Evolutionary conservation across 768 basidiomycete genomes (phyloP).

Genomic region (Rhizopogon salebrosus): DNA sequence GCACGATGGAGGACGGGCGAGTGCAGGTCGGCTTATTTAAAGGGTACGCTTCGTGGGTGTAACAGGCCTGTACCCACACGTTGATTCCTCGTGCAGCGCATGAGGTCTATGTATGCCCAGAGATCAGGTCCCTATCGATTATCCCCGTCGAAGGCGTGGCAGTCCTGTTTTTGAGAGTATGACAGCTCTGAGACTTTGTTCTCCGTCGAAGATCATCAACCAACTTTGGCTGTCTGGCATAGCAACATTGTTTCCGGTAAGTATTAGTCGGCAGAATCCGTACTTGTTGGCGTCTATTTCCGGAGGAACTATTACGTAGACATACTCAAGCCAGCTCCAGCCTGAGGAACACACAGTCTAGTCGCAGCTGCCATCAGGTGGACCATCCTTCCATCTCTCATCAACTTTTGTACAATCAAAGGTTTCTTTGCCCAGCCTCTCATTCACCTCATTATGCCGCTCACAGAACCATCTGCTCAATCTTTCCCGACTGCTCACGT

Average conservation of each 20-base stretch:
- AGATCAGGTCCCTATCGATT: neutral
- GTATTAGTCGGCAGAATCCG: neutral
- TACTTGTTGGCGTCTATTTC: neutral
- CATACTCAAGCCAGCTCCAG: too few species aligned
- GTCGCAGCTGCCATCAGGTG: slow-evolving; percentile 84
- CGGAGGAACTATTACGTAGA: neutral
- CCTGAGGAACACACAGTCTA: slow-evolving; percentile 28
- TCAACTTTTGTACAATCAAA: slow-evolving; percentile 84
- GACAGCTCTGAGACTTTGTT: neutral
- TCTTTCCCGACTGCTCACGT: slow-evolving; percentile 63
- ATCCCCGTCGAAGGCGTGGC: too few species aligned
- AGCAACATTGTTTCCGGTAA: neutral
- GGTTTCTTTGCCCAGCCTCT: slow-evolving; percentile 71
- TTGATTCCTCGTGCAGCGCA: neutral
- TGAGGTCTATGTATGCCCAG: neutral
- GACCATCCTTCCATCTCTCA: slow-evolving; percentile 92
- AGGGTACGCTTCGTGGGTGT: too few species aligned
- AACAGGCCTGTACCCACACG: neutral
- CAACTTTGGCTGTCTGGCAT: neutral
- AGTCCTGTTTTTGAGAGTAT: neutral
- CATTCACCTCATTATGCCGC: slow-evolving; percentile 90
- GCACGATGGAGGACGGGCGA: too few species aligned
- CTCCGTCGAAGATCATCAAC: too few species aligned
- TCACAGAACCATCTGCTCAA: slow-evolving; percentile 87
- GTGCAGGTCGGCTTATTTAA: neutral